Evolutionary conservation across 306 rosid species (phyloP).

Genomic region (Acacia crassicarpa): DNA sequence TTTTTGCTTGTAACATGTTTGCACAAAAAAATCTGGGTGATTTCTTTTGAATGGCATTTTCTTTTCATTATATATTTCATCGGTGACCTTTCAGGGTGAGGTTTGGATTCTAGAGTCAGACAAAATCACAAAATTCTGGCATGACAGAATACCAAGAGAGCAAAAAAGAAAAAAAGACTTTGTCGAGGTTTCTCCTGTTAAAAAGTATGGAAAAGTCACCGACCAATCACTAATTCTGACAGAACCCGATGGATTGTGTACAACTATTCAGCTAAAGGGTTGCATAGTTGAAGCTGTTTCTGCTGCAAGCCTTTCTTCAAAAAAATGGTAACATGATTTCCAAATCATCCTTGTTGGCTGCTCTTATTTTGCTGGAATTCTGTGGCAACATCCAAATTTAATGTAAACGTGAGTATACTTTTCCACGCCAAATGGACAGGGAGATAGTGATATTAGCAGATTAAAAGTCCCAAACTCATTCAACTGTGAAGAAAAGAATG

Average conservation of each 20-base stretch:
- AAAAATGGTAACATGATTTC: conserved; percentile 71
- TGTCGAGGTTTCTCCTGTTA: conserved; percentile 73
- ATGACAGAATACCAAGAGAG: conserved; percentile 46
- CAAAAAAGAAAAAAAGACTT: conserved; percentile 55
- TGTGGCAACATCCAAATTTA: neutral
- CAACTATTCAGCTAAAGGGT: conserved; percentile 58
- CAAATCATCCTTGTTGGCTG: conserved; percentile 24
- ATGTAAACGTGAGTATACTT: neutral
- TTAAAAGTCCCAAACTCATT: neutral
- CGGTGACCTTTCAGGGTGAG: conserved; percentile 58
- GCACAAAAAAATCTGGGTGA: neutral
- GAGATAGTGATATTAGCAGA: neutral
- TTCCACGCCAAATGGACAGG: neutral
- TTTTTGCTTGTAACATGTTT: neutral
- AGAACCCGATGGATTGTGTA: conserved; percentile 50
- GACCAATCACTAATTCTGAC: conserved; percentile 50
- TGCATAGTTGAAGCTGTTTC: conserved; percentile 84
- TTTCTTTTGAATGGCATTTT: neutral
- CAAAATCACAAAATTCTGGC: conserved; percentile 40
- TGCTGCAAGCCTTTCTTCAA: conserved; percentile 62
- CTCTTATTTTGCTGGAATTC: conserved; percentile 16
- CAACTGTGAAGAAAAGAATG: neutral
- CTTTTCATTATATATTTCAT: conserved; percentile 20
- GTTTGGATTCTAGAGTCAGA: conserved; percentile 83
- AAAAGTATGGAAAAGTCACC: conserved; percentile 62